These are phyloP conservation scores for Saccharomycopsis capsularis DNA, from an alignment of 805 yeast species.

Conservation along the genomic window DNA sequence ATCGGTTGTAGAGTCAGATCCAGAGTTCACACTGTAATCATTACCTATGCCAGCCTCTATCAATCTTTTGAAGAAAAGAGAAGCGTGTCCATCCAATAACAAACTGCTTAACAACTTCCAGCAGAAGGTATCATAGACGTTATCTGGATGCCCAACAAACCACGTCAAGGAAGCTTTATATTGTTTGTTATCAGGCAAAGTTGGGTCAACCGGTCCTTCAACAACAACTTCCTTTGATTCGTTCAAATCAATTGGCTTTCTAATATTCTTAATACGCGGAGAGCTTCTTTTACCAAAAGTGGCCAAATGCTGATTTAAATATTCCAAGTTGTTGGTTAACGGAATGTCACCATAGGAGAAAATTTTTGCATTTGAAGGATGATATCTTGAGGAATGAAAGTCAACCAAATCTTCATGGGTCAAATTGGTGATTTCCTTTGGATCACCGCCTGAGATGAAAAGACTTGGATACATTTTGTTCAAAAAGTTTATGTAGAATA, in stretches of 20 bases:
- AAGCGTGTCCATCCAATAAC: conserved; percentile 84
- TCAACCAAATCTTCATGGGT: conserved; percentile 67
- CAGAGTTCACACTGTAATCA: conserved; percentile 83
- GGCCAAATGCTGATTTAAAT: conserved; percentile 44
- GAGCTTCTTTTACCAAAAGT: conserved; percentile 46
- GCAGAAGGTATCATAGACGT: conserved; percentile 62
- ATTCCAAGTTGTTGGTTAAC: conserved; percentile 49
- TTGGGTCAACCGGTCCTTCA: conserved; percentile 79
- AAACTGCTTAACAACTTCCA: conserved; percentile 65
- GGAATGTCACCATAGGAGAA: conserved; percentile 84
- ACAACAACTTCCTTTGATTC: conserved; percentile 33
- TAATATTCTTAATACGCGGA: conserved; percentile 28
- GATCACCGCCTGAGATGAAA: conserved; percentile 93
- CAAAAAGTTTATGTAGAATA: conserved; percentile 77
- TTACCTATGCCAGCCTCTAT: conserved; percentile 81
- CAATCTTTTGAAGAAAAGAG: conserved; percentile 80
- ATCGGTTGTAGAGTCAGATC: conserved; percentile 76
- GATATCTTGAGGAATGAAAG: conserved; percentile 72
- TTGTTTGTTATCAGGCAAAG: conserved; percentile 61
- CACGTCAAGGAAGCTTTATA: conserved; percentile 80
- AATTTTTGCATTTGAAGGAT: conserved; percentile 83
- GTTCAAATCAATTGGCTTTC: conserved; percentile 40
- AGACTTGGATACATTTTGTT: conserved; percentile 78
- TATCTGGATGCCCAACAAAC: conserved; percentile 70
- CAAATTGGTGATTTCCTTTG: conserved; percentile 66